Conservation (phyloP, 306 rosid species). For the Lathyrus sativus region DNA sequence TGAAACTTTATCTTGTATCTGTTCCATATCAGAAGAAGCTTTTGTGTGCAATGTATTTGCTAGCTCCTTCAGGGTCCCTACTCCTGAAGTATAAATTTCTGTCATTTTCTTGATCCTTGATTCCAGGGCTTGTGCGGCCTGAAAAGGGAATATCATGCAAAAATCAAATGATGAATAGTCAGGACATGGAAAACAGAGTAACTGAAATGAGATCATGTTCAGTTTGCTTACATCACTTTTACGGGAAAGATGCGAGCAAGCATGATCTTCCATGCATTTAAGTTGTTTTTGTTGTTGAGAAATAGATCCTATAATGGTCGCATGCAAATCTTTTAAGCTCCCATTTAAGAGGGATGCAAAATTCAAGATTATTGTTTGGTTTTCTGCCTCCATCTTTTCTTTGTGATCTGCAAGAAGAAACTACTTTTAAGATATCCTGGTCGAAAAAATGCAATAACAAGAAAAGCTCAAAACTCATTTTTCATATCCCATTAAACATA, state of each 20-base stretch:
- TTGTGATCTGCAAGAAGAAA: constrained; percentile 60
- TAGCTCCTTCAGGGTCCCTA: constrained; percentile 60
- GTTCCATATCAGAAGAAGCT: constrained; percentile 71
- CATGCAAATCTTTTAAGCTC: constrained; percentile 68
- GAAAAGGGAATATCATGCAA: constrained; percentile 31
- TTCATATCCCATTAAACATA: constrained; percentile 8
- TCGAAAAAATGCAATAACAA: constrained; percentile 6
- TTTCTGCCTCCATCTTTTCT: constrained; percentile 71
- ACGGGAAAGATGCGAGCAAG: constrained; percentile 54
- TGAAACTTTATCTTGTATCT: constrained; percentile 55
- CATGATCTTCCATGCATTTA: constrained; percentile 76
- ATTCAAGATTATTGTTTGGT: constrained; percentile 58
- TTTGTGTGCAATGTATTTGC: constrained; percentile 60
- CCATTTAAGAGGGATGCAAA: constrained; percentile 74
- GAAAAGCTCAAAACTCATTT: constrained; percentile 19
- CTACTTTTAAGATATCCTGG: background rate
- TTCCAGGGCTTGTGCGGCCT: constrained; percentile 76
- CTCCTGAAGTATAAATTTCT: constrained; percentile 68
- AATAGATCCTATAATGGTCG: constrained; percentile 64
- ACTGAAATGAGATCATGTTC: constrained; percentile 16
- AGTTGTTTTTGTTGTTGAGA: constrained; percentile 77
- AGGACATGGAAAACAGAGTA: constrained; percentile 29
- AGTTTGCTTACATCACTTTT: constrained; percentile 75
- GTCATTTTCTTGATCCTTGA: constrained; percentile 70
- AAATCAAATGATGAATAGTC: constrained; percentile 29